A percentile compares a stretch with the other conserved stretches of the same genome.
These are phyloP conservation scores for Lagenaria siceraria DNA, from an alignment of 306 rosid species.

Conservation along the genomic window DNA sequence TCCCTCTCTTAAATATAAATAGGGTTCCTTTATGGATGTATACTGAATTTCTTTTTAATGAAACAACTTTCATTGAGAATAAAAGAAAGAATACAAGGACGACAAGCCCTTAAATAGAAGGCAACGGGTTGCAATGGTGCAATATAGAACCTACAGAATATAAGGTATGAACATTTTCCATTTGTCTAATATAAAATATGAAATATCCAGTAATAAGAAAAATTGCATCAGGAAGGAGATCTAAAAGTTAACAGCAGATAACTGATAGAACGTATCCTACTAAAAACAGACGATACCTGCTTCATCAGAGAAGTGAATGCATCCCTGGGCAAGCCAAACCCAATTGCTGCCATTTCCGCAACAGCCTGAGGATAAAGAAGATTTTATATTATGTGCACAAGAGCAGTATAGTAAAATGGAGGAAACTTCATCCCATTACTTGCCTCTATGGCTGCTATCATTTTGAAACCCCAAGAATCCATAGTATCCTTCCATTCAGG, in stretches of 20 bases:
- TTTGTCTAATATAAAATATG: neutral
- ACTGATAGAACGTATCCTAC: neutral
- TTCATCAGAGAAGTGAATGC: constrained; percentile 89
- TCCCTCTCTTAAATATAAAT: neutral
- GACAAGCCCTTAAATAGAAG: too few relatives aligned
- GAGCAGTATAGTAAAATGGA: neutral
- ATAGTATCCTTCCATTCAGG: constrained; percentile 84
- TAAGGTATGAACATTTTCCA: neutral
- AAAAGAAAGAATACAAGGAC: too few relatives aligned
- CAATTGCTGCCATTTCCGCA: constrained; percentile 96
- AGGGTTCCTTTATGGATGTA: neutral
- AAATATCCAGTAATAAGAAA: neutral
- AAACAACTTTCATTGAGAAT: too few relatives aligned
- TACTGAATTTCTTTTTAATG: neutral
- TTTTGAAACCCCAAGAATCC: constrained; percentile 92
- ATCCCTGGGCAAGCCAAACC: constrained; percentile 79
- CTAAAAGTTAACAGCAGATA: neutral
- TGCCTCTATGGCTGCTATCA: constrained; percentile 75
- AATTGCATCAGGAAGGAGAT: neutral
- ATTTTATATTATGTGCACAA: neutral
- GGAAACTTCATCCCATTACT: constrained; percentile 10
- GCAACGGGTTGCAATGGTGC: too few relatives aligned
- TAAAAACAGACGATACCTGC: constrained; percentile 31
- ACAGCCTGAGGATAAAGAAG: constrained; percentile 41
- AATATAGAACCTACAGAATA: too few relatives aligned